phyloP scores from a whole-genome alignment of 257 asterid genomes.

The Linderniella brevidens region DNA sequence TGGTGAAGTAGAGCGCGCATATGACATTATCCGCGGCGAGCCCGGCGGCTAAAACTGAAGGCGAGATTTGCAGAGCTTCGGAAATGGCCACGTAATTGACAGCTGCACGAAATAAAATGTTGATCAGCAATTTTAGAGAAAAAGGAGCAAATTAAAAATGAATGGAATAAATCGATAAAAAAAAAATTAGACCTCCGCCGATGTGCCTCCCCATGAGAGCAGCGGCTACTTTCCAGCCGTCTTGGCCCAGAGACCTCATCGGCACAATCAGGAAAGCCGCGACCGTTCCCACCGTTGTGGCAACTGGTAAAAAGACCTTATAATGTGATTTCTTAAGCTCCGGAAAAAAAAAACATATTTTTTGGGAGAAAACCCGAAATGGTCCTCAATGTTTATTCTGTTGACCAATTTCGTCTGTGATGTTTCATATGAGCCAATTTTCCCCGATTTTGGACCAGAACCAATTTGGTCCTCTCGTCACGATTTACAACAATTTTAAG shows the following conservation, averaged over 20 bases:
- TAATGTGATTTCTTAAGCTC: no score
- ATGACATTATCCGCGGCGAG: slow-evolving; percentile 94
- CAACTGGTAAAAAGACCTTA: slow-evolving; percentile 29
- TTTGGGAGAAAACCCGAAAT: no score
- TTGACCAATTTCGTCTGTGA: no score
- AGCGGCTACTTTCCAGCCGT: slow-evolving; percentile 94
- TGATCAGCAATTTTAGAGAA: slow-evolving; percentile 6
- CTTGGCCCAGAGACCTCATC: slow-evolving; percentile 71
- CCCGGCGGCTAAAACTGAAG: slow-evolving; percentile 86
- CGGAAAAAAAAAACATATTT: no score
- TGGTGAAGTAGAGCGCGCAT: slow-evolving; percentile 74
- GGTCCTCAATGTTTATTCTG: no score
- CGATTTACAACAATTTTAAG: no score
- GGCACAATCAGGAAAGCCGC: slow-evolving; percentile 74
- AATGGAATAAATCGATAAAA: not conserved
- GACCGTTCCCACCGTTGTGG: slow-evolving; percentile 68
- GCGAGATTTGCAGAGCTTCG: slow-evolving; percentile 71
- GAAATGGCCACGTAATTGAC: slow-evolving; percentile 92
- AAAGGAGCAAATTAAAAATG: not conserved
- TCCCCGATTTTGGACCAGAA: no score
- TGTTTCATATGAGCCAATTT: no score
- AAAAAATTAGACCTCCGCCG: slow-evolving; percentile 60
- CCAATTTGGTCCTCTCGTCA: no score
- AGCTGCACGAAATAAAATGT: slow-evolving; percentile 28
- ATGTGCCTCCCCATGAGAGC: slow-evolving; percentile 96